These are phyloP conservation scores for Colletotrichum eleusines DNA, from an alignment of 2,329 filamentous ascomycete genomes.

Conservation along the genomic window DNA sequence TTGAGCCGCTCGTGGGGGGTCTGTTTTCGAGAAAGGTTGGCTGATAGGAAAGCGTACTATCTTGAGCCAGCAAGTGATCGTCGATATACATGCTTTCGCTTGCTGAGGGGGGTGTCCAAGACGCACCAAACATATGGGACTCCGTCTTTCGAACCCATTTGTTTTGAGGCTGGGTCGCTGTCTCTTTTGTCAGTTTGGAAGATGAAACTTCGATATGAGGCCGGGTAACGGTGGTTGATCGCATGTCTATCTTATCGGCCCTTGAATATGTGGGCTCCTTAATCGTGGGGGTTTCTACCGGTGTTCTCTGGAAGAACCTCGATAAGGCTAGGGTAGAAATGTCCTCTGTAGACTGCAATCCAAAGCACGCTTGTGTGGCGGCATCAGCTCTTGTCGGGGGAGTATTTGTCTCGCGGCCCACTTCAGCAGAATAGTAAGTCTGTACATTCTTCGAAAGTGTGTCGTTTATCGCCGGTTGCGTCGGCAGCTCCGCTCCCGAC, in stretches of 20 bases:
- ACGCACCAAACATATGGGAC: neutral
- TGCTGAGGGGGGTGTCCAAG: neutral
- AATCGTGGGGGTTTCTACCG: neutral
- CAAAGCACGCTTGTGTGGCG: constrained; percentile 1
- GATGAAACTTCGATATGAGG: neutral
- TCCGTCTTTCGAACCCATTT: neutral
- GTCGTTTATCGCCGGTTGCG: neutral
- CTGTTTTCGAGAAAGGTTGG: neutral
- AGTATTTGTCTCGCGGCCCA: neutral
- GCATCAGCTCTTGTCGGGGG: neutral
- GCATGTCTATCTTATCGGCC: neutral
- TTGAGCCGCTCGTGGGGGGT: neutral
- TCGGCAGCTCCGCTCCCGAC: too few species aligned
- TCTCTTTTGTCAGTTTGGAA: neutral
- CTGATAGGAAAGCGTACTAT: too few species aligned
- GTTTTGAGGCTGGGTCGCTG: neutral
- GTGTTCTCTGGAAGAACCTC: neutral
- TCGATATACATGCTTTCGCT: neutral
- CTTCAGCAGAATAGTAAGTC: neutral
- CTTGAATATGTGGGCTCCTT: too few species aligned
- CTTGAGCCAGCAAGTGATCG: neutral
- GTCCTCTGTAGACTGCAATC: neutral
- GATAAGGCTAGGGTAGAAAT: neutral
- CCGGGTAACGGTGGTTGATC: neutral
- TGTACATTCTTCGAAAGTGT: neutral